Conservation (phyloP, 2,329 filamentous ascomycete genomes). For the Fusarium armeniacum region DNA sequence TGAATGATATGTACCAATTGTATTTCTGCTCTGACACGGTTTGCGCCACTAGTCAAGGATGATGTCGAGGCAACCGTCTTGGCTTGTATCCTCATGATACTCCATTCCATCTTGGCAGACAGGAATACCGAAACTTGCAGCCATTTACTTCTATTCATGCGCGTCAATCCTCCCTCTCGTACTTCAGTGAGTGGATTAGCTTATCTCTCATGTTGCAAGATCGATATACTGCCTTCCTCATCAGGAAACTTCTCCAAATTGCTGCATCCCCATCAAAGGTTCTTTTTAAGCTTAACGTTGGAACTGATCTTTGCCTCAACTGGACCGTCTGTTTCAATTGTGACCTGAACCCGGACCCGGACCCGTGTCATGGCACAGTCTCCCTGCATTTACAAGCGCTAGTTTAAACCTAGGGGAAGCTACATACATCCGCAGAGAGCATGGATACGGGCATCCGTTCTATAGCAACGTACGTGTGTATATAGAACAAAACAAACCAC, state of each 20-base stretch:
- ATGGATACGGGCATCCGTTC: not conserved
- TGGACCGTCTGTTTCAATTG: slow-evolving; percentile 2
- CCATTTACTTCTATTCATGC: slow-evolving; percentile 3
- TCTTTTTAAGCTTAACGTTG: slow-evolving; percentile 13
- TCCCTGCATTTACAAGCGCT: not conserved
- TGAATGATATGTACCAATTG: not conserved
- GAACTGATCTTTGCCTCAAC: slow-evolving; percentile 2
- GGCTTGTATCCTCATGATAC: slow-evolving; percentile 1
- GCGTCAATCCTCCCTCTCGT: not conserved
- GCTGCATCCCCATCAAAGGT: slow-evolving; percentile 6
- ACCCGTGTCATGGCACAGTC: not conserved
- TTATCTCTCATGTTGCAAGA: slow-evolving; percentile 4
- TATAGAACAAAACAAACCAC: not conserved
- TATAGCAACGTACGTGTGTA: slow-evolving; percentile 1
- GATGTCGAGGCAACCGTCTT: not conserved
- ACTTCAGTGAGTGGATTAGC: not conserved
- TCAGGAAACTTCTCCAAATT: slow-evolving; percentile 2
- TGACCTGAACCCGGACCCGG: too few species aligned
- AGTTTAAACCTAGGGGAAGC: not conserved
- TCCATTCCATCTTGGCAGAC: slow-evolving; percentile 12
- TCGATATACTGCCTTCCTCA: slow-evolving; percentile 5
- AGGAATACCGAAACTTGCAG: slow-evolving; percentile 1
- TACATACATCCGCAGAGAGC: not conserved
- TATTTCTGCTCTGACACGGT: not conserved
- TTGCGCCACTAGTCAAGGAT: not conserved